Base-by-base conservation (phyloP, 306 rosid genomes). In the Begonia masoniana region DNA sequence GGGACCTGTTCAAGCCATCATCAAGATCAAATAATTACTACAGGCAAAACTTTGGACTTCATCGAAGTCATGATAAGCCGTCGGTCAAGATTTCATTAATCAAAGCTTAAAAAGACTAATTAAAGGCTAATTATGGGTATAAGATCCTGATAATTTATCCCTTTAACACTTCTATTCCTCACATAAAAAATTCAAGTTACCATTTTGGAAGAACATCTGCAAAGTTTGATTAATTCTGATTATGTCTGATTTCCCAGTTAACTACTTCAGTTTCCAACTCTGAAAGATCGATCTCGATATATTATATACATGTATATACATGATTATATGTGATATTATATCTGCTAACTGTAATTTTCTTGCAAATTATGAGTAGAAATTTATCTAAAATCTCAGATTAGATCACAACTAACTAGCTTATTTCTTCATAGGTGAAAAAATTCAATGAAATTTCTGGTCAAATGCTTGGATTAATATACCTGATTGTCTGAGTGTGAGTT, bases 1-100 rank as follows among this genome's bases (percentile, higher is more conserved):
- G 71, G 15, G 21, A 68, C 65, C 96, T 82, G 70, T 55, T 61
- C 24, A 45, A 31, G 1, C 36, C 39, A 31, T 6, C 39, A 47
- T 43, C 12, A 19, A 50, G 5, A 10, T 15, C 16, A 13, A 12
- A 43, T 24, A 52, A 58, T 19, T 21, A 21, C 24, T 2, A 1
- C 24, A 21, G 24, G 4, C 24, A 21, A 21, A 21, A 17, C 19
- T 17, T 1, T 45, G 15, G 13, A 45, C 49, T 45, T 2, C 2
- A 10, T 45, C 7, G 39, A 31, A 31, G 39, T 31, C 7, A 31
- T 5, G 39, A 31, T 21, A 21, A 21, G 13, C 9, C 47, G 13
- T 12, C 13, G 47, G 47, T 45, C 49, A 45, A 45, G 49, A 45
- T 45, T 5, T 45, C 7, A 45, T 1, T 12, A 45, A 10, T 45